Base-by-base conservation (phyloP, 768 basidiomycete genomes). In the Calocybe cyanea region DNA sequence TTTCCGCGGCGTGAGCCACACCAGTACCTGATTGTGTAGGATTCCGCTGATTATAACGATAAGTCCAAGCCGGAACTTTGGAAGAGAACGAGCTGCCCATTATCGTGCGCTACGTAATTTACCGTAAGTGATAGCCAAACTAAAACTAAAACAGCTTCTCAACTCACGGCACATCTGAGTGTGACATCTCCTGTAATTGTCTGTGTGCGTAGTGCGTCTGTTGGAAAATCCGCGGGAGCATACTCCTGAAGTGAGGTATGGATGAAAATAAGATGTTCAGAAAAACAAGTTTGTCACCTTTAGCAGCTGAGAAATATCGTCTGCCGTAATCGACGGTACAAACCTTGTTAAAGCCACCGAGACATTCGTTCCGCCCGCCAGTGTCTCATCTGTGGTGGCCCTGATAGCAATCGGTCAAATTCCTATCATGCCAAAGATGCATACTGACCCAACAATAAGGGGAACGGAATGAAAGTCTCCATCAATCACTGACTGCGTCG, bases 321-420 rank as follows among this genome's bases (percentile, higher is more conserved):
- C 46, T 10, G 66, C 56, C 6, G 69, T 68, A 9, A 80, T 60
- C 6, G 59, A 58, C 0, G 81, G 78, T 62, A 75, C 80, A 53
- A 65, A 75, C 1, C 42, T 20, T 23, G 66, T 57, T 25, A 79
- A 52, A 4, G 69, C 67, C 1, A 66, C 38, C 1, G 62, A 49
- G 30, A 79, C 61, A 39, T 69, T 62, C 13, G 51, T 52, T 2
- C 74, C 72, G 9, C 68, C 63, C 3, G 73, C 68, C 25, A 77
- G 58, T 1, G 82, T 78, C 55, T 85, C 81, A 40, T 85, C 81
- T 6, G 79, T 76, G 2, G 78, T 80, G 0, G 80, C 65, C 2
- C 82, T 70, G 43, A 3, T 47, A 28, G 6, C 25, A 6, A 28
- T 28, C 6, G 5, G 6, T 6, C 25, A 28, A 6, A 28, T 28